A percentile compares a stretch with the other conserved stretches of the same genome.
Conservation (phyloP, 2,329 filamentous ascomycete species). For the Bipolaris victoriae region DNA sequence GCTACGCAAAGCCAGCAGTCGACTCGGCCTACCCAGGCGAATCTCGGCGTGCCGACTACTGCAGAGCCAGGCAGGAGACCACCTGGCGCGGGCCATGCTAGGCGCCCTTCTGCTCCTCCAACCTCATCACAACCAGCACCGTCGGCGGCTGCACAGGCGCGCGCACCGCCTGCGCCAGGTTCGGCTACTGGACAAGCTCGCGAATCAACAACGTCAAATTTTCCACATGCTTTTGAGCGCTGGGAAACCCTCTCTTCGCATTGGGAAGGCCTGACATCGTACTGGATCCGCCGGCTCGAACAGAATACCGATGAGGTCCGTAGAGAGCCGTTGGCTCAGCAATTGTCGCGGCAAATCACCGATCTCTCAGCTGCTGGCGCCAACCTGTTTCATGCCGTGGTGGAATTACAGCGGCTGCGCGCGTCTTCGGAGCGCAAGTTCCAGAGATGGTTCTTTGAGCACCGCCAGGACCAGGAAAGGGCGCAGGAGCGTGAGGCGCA, state of each 20-base stretch:
- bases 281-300: conserved; percentile 93
- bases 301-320: conserved; percentile 87
- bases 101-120: conserved; percentile 41
- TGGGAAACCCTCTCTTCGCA: conserved; percentile 98
- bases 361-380: conserved; percentile 97
- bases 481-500: conserved; percentile 81
- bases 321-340: conserved; percentile 80
- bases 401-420: conserved; percentile 90
- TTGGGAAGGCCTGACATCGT: conserved; percentile 96
- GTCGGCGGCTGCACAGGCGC: conserved; percentile 38
- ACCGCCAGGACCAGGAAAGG: conserved; percentile 83
- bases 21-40: conserved; percentile 37
- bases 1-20: conserved; percentile 47
- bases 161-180: conserved; percentile 33
- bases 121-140: conserved; percentile 42
- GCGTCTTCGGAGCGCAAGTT: conserved; percentile 98
- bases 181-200: conserved; percentile 38
- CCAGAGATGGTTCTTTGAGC: conserved; percentile 98
- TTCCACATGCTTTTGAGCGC: conserved; percentile 95
- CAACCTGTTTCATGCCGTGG: conserved; percentile 96
- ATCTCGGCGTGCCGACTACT: conserved; percentile 32
- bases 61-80: conserved; percentile 39
- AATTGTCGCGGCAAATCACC: conserved; percentile 91
- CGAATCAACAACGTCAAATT: conserved; percentile 64
- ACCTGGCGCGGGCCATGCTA: conserved; percentile 38